These are phyloP conservation scores for Penicillium sp. DNA, from an alignment of 2,329 filamentous ascomycete genomes.

Conservation along the genomic window DNA sequence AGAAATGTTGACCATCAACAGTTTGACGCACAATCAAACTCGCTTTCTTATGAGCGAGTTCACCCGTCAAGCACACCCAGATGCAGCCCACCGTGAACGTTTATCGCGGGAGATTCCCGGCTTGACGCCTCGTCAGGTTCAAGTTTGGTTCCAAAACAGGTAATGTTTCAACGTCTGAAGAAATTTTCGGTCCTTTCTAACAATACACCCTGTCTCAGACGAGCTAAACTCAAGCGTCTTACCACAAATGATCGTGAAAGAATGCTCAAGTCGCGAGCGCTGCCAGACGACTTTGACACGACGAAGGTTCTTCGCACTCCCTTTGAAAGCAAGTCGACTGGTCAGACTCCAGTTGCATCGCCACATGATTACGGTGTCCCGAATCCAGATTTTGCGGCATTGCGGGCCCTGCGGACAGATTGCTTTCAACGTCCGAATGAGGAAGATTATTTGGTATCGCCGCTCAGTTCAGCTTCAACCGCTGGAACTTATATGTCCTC, in stretches of 20 bases:
- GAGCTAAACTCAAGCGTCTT: slow-evolving; percentile 65
- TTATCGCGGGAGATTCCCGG: slow-evolving; percentile 90
- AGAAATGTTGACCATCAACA: slow-evolving; percentile 40
- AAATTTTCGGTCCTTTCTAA: slow-evolving; percentile 11
- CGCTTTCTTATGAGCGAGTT: slow-evolving; percentile 97
- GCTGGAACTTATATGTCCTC: slow-evolving; percentile 42
- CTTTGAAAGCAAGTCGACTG: slow-evolving; percentile 50
- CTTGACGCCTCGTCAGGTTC: slow-evolving; percentile 87
- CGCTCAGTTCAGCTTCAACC: slow-evolving; percentile 40
- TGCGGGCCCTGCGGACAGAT: slow-evolving; percentile 40
- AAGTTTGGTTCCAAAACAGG: slow-evolving; percentile 99
- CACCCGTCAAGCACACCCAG: slow-evolving; percentile 89
- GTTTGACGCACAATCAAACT: slow-evolving; percentile 95
- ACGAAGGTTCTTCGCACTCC: slow-evolving; percentile 62
- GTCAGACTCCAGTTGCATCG: slow-evolving; percentile 55
- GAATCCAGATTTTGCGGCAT: slow-evolving; percentile 40
- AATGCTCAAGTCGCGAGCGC: slow-evolving; percentile 63
- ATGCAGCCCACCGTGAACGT: slow-evolving; percentile 85
- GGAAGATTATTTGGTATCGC: slow-evolving; percentile 44
- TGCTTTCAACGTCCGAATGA: slow-evolving; percentile 38
- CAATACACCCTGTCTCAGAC: slow-evolving; percentile 41
- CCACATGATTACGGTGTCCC: slow-evolving; percentile 46
- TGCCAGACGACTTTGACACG: slow-evolving; percentile 65
- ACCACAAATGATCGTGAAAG: slow-evolving; percentile 65
- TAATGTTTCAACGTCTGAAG: slow-evolving; percentile 49